Base-by-base conservation (phyloP, 1,284 basidiomycete genomes). In the Cutaneotrichosporon cutaneum region DNA sequence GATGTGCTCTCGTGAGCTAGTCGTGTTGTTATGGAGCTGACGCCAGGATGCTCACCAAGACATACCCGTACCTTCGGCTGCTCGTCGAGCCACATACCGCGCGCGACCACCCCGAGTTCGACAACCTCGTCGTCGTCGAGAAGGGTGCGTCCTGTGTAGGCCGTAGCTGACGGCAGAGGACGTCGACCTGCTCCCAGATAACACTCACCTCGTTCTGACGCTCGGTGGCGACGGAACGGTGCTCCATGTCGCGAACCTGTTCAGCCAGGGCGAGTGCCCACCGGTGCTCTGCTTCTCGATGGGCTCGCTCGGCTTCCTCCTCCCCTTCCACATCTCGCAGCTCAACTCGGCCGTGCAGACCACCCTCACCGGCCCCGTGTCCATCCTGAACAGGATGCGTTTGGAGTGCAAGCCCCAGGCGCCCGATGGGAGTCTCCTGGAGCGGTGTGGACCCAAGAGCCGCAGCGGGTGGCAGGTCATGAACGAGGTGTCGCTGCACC, bases 211-310 rank as follows among this genome's bases (percentile, higher is more conserved):
- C 9, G 88, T 96, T 16, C 86, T 98, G 33, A 96, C 94, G 0
- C 80, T 98, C 1, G 94, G 94, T 54, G 94, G 94, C 26, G 94
- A 98, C 74, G 94, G 94, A 2, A 97, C 95, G 2, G 94, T 98
- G 54, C 83, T 98, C 4, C 94, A 96, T 74, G 92, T 93, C 0
- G 94, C 94, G 5, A 92, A 92, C 26, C 81, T 98, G 7, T 98
- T 98, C 77, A 90, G 88, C 70, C 61, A 70, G 9, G 90, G 89
- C 35, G 89, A 91, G 24, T 94, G 96, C 14, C 94, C 94, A 1
- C 94, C 95, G 0, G 94, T 98, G 0, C 82, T 98, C 39, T 94
- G 92, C 73, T 96, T 98, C 80, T 94, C 90, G 0, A 92, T 97
- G 90, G 95, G 94, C 8, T 94, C 92, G 1, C 82, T 98, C 0